phyloP scores from a whole-genome alignment of 2,329 filamentous ascomycete species.

The Aspergillus tamarii region DNA sequence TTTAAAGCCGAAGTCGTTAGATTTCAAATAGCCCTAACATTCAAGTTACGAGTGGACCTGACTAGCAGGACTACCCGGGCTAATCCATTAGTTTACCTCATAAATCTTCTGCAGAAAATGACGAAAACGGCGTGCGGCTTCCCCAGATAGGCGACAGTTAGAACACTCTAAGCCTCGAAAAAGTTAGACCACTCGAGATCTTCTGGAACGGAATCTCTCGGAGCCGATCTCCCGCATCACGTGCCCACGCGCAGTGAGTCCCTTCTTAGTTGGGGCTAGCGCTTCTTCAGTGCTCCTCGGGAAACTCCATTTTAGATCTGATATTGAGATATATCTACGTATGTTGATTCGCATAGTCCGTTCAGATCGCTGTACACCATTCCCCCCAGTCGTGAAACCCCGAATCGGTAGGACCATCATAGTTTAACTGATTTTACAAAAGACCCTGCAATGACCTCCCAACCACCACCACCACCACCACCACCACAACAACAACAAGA shows the following conservation, averaged over 20 bases:
- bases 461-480: conserved; percentile 19
- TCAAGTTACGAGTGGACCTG: neutral
- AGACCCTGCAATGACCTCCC: conserved; percentile 14
- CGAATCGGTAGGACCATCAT: neutral
- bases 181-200: neutral
- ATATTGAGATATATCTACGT: neutral
- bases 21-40: neutral
- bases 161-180: neutral
- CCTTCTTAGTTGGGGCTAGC: neutral
- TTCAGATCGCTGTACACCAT: neutral
- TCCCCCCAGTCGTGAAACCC: neutral
- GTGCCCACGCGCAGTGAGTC: conserved; percentile 3
- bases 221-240: conserved; percentile 19
- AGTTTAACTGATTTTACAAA: neutral
- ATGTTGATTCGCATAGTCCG: neutral
- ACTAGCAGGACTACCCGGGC: neutral
- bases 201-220: conserved; percentile 8
- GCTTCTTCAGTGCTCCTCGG: neutral
- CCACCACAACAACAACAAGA: conserved; percentile 22
- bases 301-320: neutral
- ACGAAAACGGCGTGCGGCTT: conserved; percentile 10
- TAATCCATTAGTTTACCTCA: neutral
- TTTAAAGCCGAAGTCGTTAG: neutral
- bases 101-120: neutral
- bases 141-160: neutral